Conservation (phyloP, 2,329 filamentous ascomycete species). For the Pyrenophora graminea region DNA sequence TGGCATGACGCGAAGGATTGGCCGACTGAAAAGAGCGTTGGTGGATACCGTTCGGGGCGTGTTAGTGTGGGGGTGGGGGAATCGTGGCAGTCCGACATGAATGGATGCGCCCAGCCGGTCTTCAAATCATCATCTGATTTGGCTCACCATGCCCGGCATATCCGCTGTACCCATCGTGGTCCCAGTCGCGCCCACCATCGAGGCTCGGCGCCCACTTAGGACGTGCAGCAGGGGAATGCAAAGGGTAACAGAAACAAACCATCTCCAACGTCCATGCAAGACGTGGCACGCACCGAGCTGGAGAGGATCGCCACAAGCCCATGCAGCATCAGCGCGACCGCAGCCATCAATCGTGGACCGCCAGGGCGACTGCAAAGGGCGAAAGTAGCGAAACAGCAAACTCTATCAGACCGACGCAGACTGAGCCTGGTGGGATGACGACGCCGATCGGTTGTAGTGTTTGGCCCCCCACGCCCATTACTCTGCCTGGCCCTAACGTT, state of each 20-base stretch:
- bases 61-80: slow-evolving; percentile 47
- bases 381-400: not conserved
- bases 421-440: slow-evolving; percentile 12
- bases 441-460: slow-evolving; percentile 13
- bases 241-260: slow-evolving; percentile 25
- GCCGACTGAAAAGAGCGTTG: slow-evolving; percentile 40
- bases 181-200: slow-evolving; percentile 29
- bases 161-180: slow-evolving; percentile 32
- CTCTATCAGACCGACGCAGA: not conserved
- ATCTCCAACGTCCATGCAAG: slow-evolving; percentile 29
- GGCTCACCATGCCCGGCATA: slow-evolving; percentile 22
- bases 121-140: slow-evolving; percentile 45
- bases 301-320: slow-evolving; percentile 33
- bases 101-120: slow-evolving; percentile 23
- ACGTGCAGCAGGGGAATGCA: slow-evolving; percentile 27
- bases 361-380: slow-evolving; percentile 9
- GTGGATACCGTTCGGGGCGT: slow-evolving; percentile 36
- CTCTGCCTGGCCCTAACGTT: slow-evolving; percentile 14
- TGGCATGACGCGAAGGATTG: slow-evolving; percentile 40
- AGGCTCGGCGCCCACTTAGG: slow-evolving; percentile 15
- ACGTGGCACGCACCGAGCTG: slow-evolving; percentile 39
- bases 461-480: slow-evolving; percentile 32
- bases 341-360: slow-evolving; percentile 18
- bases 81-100: slow-evolving; percentile 23
- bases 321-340: slow-evolving; percentile 29